phyloP scores from a whole-genome alignment of 805 yeast species.

The Saturnispora dispora region DNA sequence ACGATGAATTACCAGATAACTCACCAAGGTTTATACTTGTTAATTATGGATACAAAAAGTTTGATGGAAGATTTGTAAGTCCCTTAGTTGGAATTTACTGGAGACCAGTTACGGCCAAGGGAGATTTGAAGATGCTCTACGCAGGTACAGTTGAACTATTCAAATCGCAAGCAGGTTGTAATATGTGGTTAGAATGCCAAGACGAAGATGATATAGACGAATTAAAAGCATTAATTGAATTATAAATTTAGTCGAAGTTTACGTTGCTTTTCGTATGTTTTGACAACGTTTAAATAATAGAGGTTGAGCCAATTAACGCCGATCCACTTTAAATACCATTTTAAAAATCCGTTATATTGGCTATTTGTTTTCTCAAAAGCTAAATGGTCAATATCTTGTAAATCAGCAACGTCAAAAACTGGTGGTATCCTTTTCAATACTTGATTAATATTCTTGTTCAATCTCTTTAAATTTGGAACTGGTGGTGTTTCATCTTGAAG shows the following conservation, averaged over 20 bases:
- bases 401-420: slow-evolving; percentile 32
- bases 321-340: slow-evolving; percentile 46
- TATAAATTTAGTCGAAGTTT: slow-evolving; percentile 14
- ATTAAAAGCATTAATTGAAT: slow-evolving; percentile 32
- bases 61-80: slow-evolving; percentile 62
- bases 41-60: slow-evolving; percentile 59
- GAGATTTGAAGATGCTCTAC: slow-evolving; percentile 74
- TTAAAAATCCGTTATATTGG: slow-evolving; percentile 20
- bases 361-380: slow-evolving; percentile 34
- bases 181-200: slow-evolving; percentile 47
- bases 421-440: slow-evolving; percentile 26
- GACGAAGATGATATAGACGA: slow-evolving; percentile 68
- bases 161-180: slow-evolving; percentile 71
- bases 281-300: slow-evolving; percentile 42
- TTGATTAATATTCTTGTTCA: slow-evolving; percentile 18
- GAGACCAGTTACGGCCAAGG: slow-evolving; percentile 81
- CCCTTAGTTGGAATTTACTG: slow-evolving; percentile 81
- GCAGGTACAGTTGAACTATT: slow-evolving; percentile 85
- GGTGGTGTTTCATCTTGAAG: slow-evolving; percentile 19
- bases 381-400: slow-evolving; percentile 34
- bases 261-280: slow-evolving; percentile 25
- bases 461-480: slow-evolving; percentile 17
- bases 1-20: slow-evolving; percentile 74
- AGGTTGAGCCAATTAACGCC: slow-evolving; percentile 42
- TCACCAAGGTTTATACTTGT: slow-evolving; percentile 67